These are phyloP conservation scores for Aureobasidium namibiae DNA, from an alignment of 2,329 filamentous ascomycete species.

Conservation along the genomic window DNA sequence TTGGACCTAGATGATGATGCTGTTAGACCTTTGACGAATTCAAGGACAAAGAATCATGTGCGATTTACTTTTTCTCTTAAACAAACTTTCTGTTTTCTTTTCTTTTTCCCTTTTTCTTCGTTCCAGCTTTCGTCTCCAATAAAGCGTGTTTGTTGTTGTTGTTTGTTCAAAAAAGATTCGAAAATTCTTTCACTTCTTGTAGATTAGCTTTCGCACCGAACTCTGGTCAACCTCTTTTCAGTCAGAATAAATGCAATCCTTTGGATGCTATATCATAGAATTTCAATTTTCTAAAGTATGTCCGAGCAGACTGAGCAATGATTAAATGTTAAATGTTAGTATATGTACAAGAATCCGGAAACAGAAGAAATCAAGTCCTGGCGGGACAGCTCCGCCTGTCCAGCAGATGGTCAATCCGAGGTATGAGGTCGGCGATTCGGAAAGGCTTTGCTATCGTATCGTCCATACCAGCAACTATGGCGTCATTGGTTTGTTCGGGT, in stretches of 20 bases:
- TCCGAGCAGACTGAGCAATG: too few species aligned
- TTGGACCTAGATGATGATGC: constrained; percentile 62
- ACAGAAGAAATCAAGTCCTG: not conserved
- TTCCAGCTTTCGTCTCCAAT: not conserved
- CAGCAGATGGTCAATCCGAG: constrained; percentile 21
- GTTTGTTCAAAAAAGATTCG: constrained; percentile 5
- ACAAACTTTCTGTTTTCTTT: not conserved
- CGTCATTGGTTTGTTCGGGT: constrained; percentile 31
- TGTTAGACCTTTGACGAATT: not conserved
- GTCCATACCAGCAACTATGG: constrained; percentile 25
- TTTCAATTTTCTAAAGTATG: not conserved
- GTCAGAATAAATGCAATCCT: not conserved
- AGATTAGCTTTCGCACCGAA: constrained; percentile 3
- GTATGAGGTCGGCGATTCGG: constrained; percentile 26
- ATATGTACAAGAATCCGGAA: not conserved
- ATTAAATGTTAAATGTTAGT: not conserved
- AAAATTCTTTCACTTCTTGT: constrained; percentile 5
- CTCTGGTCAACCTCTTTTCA: not conserved
- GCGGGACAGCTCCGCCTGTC: not conserved
- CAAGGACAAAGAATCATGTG: not conserved
- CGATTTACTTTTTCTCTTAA: not conserved
- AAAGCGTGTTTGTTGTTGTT: constrained; percentile 7
- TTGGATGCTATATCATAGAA: not conserved
- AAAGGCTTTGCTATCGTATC: constrained; percentile 29
- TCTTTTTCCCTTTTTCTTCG: not conserved